Base-by-base conservation (phyloP, 257 asterid species). In the Prunella vulgaris region DNA sequence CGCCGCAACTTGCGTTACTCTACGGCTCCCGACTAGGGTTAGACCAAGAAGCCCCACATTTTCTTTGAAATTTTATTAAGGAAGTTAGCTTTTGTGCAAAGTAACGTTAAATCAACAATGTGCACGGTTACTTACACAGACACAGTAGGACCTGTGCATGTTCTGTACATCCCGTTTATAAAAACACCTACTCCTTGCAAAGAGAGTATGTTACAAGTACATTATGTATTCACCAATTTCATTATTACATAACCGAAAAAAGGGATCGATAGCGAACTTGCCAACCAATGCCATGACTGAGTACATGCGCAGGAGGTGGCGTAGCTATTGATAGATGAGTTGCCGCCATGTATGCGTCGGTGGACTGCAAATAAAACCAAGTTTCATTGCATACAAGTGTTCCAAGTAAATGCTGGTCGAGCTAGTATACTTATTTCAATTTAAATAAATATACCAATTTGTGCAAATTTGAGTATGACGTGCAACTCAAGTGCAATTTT, bases 21-120 rank as follows among this genome's bases (percentile, higher is more conserved):
- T 84, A 8, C 99, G 97, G 66, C 99, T 93, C 72, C 97, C 99
- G 37, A 93, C 99, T 77, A 95, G 90, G 63, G 99, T 93, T 22
- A 90, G 88, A 65, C 99, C 99, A 54, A 93, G 96, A 61, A 93
- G 97, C 61, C 98, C 98, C 56, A 93, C 91, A 65, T 93, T 93
- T 82, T 93, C 98, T 73, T 97, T 93, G 90, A 71, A 84, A 78
- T 66, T 8, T 24, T 24, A 22, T 38, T 27, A 14, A 38, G 66
- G 10, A 44, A 74, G 70, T 54, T 60, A 53, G 66, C 18, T 42
- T 48, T 40, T 51, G 38, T 71, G 17, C 40, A 18, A 40, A 59
- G 20, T 67, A 25, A 25, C 52, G 32, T 14, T 3, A 4, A 51
- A 57, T 54, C 3, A 38, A 54, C 17, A 38, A 69, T 15, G 12